Percentiles rank a stretch among this genome's conserved stretches.
Conservation (phyloP, 768 basidiomycete genomes). For the Cantharellus anzutake region DNA sequence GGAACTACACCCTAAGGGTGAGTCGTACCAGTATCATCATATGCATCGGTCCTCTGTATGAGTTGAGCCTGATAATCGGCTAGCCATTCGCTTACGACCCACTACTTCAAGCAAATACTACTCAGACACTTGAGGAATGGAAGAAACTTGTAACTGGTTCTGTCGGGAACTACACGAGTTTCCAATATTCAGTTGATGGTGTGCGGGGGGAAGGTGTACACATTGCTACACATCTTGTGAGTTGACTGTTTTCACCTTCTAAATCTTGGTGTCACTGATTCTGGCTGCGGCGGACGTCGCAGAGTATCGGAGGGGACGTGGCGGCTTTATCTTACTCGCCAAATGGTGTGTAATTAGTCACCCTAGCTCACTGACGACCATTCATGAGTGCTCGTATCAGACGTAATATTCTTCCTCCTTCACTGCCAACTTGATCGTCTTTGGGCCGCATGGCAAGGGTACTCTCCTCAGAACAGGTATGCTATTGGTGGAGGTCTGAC, state of each 20-base stretch:
- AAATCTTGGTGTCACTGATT: background rate
- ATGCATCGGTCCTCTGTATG: too few species aligned
- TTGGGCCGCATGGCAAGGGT: background rate
- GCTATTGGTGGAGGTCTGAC: background rate
- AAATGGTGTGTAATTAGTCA: background rate
- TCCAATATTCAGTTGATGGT: background rate
- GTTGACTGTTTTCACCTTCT: too few species aligned
- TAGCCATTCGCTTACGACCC: background rate
- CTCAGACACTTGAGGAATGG: background rate
- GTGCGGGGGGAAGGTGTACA: background rate
- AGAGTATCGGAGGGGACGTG: background rate
- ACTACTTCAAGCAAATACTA: background rate
- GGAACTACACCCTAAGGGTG: background rate
- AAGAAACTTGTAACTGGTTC: background rate
- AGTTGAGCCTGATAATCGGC: too few species aligned
- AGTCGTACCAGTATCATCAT: too few species aligned
- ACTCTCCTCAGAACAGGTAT: background rate
- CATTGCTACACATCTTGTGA: background rate
- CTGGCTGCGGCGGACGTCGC: background rate
- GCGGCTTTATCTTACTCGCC: background rate
- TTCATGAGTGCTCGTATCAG: background rate
- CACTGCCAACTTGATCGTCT: constrained; percentile 2
- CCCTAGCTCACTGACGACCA: background rate
- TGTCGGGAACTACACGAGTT: background rate
- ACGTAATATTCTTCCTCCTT: background rate